Conservation (phyloP, 768 basidiomycete genomes). For the Russula sp. region DNA sequence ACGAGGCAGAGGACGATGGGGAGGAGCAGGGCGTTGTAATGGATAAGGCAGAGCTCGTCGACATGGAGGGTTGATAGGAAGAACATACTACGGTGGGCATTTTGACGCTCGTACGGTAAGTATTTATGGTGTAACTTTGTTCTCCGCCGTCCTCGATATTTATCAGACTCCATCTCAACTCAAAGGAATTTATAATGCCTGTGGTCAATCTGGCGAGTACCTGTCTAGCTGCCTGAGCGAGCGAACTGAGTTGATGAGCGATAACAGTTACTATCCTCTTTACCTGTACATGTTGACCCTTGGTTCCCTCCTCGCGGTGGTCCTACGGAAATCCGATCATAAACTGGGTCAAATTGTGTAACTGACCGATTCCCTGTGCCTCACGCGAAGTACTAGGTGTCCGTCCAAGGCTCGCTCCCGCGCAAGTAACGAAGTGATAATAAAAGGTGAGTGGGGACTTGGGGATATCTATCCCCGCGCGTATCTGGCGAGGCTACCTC, state of each 20-base stretch:
- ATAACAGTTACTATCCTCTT: no score
- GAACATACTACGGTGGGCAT: not conserved
- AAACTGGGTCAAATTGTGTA: no score
- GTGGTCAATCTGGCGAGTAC: constrained; percentile 3
- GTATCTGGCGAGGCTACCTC: no score
- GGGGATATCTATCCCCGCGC: no score
- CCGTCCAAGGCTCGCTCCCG: no score
- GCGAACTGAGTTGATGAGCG: not conserved
- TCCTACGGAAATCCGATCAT: no score
- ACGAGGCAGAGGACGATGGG: constrained; percentile 43
- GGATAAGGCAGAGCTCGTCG: constrained; percentile 40
- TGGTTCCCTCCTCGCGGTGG: no score
- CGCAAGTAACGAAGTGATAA: no score
- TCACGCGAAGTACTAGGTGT: no score
- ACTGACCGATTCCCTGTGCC: no score
- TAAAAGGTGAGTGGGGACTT: no score
- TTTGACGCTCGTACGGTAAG: constrained; percentile 10
- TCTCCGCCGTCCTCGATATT: not conserved
- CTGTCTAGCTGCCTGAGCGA: not conserved
- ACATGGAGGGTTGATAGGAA: constrained; percentile 43
- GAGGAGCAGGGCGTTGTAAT: constrained; percentile 42
- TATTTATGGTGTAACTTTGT: constrained; percentile 8
- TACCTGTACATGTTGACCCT: no score
- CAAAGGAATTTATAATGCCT: not conserved
- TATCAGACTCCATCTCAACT: constrained; percentile 1